Percentiles rank a stretch among this genome's conserved stretches.
These are phyloP conservation scores for Podaxis mareebaensis DNA, from an alignment of 768 basidiomycete genomes.

Conservation along the genomic window DNA sequence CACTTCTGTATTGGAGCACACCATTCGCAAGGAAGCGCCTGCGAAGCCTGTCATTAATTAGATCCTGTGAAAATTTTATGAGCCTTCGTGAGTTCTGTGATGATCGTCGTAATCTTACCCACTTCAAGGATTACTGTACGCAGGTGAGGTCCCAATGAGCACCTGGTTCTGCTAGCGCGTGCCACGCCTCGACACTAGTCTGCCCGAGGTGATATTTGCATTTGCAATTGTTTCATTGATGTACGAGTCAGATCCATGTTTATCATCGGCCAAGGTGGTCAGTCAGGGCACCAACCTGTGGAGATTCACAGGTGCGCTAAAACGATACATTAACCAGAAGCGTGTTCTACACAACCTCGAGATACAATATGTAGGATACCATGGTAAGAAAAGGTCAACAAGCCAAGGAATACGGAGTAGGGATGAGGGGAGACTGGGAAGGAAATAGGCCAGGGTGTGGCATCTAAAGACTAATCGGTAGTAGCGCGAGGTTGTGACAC, in stretches of 20 bases:
- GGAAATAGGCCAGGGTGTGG: background rate
- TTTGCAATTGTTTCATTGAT: no score
- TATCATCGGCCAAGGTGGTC: background rate
- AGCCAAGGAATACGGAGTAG: constrained; percentile 14
- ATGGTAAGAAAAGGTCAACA: background rate
- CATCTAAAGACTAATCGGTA: constrained; percentile 2
- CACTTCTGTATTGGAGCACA: background rate
- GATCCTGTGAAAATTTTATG: no score
- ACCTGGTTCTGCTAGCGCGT: no score
- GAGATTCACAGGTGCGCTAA: background rate
- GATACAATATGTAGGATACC: constrained; percentile 14
- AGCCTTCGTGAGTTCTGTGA: no score
- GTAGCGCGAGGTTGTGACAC: background rate
- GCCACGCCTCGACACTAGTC: no score
- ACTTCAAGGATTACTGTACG: no score
- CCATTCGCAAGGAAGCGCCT: background rate
- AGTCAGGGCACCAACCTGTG: background rate
- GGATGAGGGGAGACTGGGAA: constrained; percentile 9
- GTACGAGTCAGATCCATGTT: background rate
- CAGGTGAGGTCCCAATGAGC: no score
- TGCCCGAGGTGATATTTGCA: no score
- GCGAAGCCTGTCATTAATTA: background rate
- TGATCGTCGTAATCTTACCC: no score
- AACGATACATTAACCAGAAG: constrained; percentile 22
- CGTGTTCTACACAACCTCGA: constrained; percentile 23